Evolutionary conservation across 768 basidiomycete genomes (phyloP), one percentile per base, ranked within the genome.

Genomic region (Tulasnella sp.): DNA sequence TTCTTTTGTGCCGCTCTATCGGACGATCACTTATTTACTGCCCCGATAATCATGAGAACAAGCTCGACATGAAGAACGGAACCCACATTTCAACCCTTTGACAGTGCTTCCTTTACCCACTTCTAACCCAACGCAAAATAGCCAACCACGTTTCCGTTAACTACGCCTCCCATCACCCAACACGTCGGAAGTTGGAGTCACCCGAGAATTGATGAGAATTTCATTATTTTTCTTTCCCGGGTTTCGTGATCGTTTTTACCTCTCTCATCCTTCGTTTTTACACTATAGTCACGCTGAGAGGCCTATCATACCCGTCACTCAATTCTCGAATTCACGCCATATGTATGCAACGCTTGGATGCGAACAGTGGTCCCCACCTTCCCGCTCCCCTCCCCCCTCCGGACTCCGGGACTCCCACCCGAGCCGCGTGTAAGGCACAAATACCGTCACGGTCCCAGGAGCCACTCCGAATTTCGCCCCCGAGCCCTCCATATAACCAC

Each of bases 61-160:
- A 36, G 40, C 64, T 66, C 36, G 36, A 66, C 64, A 66, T 37
- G n/a, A 65, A 65, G 34, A 35, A 65, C 35, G 34, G 63, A 66
- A 36, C 64, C 64, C 64, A 66, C 36, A 36, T 66, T 37, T 66
- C 64, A 36, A 32, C 40, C 67, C 40, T 67, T 41, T 37, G 29
- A 67, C 67, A 41, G 67, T 67, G 35, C 67, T 39, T 39, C 35
- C 52, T 59, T 67, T 67, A 41, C 67, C 40, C 67, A 39, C 36
- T 67, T 44, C 39, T 19, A 19, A 39, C 42, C 36, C 67, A 67
- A 67, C 35, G 36, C 29, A 37, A 59, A 59, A 59, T 22, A 59
- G 52, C 52, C 52, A 59, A 59, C 26, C 52, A 59, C 52, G 52
- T 59, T 59, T 59, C 52, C 52, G 9, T 29, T 5, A 29, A 22